Base-by-base conservation (phyloP, 2,329 filamentous ascomycete genomes). In the Corynespora cassiicola region DNA sequence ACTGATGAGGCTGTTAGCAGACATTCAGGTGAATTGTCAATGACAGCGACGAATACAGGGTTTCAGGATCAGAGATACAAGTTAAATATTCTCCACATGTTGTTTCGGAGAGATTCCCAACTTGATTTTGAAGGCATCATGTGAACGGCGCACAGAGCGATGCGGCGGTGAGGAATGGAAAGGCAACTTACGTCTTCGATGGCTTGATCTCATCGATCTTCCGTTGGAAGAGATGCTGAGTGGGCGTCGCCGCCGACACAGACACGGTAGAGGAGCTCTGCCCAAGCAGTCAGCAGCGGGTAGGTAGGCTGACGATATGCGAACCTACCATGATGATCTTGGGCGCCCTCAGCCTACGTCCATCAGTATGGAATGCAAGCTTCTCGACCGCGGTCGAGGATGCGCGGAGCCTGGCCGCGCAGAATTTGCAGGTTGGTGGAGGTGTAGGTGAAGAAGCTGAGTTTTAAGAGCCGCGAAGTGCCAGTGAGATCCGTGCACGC, bases 61-160 rank as follows among this genome's bases (percentile, higher is more conserved):
- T 35, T 52, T 52, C 62, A 52, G 63, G 47, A 71, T 87, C 84
- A 86, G 83, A 84, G 79, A 80, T 74, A 83, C 84, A 87, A 86
- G 83, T 88, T 85, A 88, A 85, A 75, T 70, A 78, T 84, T 90
- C 84, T 99, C 94, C 86, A 88, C 94, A 99, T 80, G 73, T 76
- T 73, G 82, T 80, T 88, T 97, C 89, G 87, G 94, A 99, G 95
- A 99, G 94, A 99, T 99, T 99, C 94, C 94, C 94, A 99, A 84
- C 81, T 96, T 95, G 86, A 88, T 56, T 85, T 85, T 75, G 75
- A 74, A 79, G 77, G 65, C 81, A 88, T 95, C 91, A 95, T 95
- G 78, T 83, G 44, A 50, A 46, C 10, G 42, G 42, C 25, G 41
- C 32, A 29, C 23, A 15, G 36, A 25, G 32, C 26, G 24, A 27